These are phyloP conservation scores for Xylaria cubensis DNA, from an alignment of 495 filamentous ascomycete species.

Conservation along the genomic window DNA sequence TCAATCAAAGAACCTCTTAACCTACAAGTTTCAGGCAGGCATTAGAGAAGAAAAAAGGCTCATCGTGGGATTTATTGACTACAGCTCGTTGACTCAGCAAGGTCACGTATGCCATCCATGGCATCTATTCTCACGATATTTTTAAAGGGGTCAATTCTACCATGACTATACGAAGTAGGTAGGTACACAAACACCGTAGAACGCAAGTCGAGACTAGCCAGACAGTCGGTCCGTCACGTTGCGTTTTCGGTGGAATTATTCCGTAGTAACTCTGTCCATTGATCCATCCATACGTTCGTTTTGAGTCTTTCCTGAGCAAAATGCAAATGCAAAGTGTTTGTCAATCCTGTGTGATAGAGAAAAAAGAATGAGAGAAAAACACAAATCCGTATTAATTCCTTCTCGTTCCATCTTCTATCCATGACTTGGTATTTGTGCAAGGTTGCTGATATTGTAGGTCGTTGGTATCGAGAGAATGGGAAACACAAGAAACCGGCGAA, in stretches of 20 bases:
- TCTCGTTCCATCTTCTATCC: slow-evolving; percentile 12
- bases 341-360: background rate
- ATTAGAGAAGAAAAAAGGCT: background rate
- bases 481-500: slow-evolving; percentile 1
- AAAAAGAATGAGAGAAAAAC: background rate
- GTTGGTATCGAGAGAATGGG: slow-evolving; percentile 1
- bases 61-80: background rate
- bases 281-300: slow-evolving; percentile 9
- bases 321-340: slow-evolving; percentile 17
- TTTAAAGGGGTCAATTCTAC: slow-evolving; percentile 17
- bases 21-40: background rate
- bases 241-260: slow-evolving; percentile 3
- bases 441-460: background rate
- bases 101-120: background rate
- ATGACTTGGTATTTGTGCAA: slow-evolving; percentile 15
- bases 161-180: slow-evolving; percentile 19
- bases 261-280: background rate
- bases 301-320: slow-evolving; percentile 12
- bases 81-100: background rate
- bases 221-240: background rate
- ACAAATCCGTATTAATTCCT: slow-evolving; percentile 17
- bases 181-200: slow-evolving; percentile 24
- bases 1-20: background rate
- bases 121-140: background rate
- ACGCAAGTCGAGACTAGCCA: slow-evolving; percentile 4